Base-by-base conservation (phyloP, 345 rosid genomes). In the Salix koriyanagi region DNA sequence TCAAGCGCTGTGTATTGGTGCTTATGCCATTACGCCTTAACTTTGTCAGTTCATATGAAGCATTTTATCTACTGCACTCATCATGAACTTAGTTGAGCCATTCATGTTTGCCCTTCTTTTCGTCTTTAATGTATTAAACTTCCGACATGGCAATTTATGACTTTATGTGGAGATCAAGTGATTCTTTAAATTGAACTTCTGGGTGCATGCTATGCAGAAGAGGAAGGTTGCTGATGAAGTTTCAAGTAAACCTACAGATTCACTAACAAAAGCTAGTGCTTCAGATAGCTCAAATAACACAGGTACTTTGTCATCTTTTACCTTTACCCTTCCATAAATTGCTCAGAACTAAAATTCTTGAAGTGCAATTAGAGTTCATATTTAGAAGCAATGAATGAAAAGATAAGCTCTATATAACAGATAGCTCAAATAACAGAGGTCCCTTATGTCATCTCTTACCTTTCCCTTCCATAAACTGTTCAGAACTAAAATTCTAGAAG, bases 191-290 rank as follows among this genome's bases (percentile, higher is more conserved):
- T 74, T 15, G 46, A 73, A 30, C 52, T 52, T 54, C 54, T 9
- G 6, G 48, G 16, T 73, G 37, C 36, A 5, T 67, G 66, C 7
- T 36, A n/a, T 76, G 79, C 87, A 90, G 94, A 88, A 80, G 82
- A 85, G 88, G 79, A 91, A 88, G 85, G 72, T 79, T 37, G 76
- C 85, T 21, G 89, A 85, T 48, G 91, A 84, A 76, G 77, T 48
- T 77, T 69, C 80, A 26, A 75, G 78, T 79, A 81, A 88, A 61
- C 89, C 90, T n/a, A 85, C 91, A 6, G 90, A 89, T 87, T 12
- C 84, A 74, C 76, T 88, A 67, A 82, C 87, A 74, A 67, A 78
- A 74, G 82, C 71, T 19, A 64, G 52, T 37, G 21, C 8, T 77
- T 7, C 25, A 14, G 83, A 84, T 11, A 68, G 74, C 65, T 76